A percentile compares a stretch with the other conserved stretches of the same genome.
Conservation (phyloP, 2,329 filamentous ascomycete species). For the Stagonosporopsis rhizophila region DNA sequence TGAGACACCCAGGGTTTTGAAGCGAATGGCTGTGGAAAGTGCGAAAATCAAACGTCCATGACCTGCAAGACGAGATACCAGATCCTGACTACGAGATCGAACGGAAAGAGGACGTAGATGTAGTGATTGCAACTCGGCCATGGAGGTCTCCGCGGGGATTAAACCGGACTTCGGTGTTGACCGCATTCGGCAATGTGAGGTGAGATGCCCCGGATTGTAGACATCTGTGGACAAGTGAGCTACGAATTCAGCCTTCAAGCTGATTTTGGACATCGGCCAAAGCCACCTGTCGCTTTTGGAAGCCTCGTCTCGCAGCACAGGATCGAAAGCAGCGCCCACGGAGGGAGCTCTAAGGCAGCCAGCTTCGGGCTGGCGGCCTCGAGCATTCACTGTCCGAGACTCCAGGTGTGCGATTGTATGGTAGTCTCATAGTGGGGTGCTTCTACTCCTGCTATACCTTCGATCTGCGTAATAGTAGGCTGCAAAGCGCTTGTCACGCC, state of each 20-base stretch:
- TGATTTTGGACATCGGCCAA: not conserved
- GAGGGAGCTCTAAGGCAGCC: not conserved
- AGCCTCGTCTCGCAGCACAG: not conserved
- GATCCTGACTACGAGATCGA: constrained; percentile 1
- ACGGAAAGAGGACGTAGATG: constrained; percentile 1
- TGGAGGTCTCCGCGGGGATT: constrained; percentile 1
- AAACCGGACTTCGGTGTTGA: constrained; percentile 13
- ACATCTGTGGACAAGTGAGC: not conserved
- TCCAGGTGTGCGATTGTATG: not conserved
- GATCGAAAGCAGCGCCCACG: not conserved
- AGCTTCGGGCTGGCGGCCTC: not conserved
- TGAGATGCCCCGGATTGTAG: constrained; percentile 1
- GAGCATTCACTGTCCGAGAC: not conserved
- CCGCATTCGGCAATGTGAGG: not conserved
- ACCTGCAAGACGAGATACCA: not conserved
- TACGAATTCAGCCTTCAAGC: not conserved
- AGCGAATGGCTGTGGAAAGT: constrained; percentile 22
- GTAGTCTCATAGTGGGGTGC: not conserved
- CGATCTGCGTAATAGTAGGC: not conserved
- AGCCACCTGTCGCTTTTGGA: not conserved
- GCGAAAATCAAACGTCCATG: not conserved
- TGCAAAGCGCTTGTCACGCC: not conserved
- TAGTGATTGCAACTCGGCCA: constrained; percentile 1
- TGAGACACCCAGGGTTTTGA: constrained; percentile 39
- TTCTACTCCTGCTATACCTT: not conserved